Percentiles rank a stretch among this genome's conserved stretches.
Conservation (phyloP, 129 eudicot genomes). For the Tagetes erecta region DNA sequence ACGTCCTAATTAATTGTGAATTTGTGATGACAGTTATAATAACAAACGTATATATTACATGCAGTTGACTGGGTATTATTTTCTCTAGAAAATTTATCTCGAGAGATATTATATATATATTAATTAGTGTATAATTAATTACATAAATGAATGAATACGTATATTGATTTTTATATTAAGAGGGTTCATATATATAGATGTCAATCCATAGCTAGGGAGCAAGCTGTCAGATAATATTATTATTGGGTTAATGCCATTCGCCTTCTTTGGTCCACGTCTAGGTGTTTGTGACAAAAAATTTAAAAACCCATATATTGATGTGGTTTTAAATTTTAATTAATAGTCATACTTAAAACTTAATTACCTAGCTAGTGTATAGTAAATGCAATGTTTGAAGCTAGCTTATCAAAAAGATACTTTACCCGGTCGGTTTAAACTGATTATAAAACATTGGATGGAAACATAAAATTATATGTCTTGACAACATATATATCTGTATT, state of each 20-base stretch:
- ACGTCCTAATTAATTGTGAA: background rate
- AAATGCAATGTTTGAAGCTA: too few relatives aligned
- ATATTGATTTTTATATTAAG: background rate
- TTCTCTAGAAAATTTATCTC: background rate
- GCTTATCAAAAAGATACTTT: too few relatives aligned
- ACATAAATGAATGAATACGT: background rate
- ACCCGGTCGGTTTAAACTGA: too few relatives aligned
- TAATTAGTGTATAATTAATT: background rate
- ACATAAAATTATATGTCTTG: too few relatives aligned
- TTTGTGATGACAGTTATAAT: background rate
- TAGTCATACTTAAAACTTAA: too few relatives aligned
- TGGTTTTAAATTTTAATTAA: too few relatives aligned
- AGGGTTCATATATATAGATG: background rate
- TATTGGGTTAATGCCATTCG: background rate
- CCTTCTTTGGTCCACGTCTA: too few relatives aligned
- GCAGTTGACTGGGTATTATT: background rate
- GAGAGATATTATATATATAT: background rate
- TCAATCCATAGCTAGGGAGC: background rate
- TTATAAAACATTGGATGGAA: too few relatives aligned
- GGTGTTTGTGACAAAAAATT: too few relatives aligned
- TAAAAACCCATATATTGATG: too few relatives aligned
- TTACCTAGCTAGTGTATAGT: too few relatives aligned
- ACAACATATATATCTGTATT: too few relatives aligned
- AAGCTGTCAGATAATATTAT: conserved; percentile 14
- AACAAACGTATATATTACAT: background rate